phyloP scores from a whole-genome alignment of 208 protist genomes.

The Borovskyia barvae region DNA sequence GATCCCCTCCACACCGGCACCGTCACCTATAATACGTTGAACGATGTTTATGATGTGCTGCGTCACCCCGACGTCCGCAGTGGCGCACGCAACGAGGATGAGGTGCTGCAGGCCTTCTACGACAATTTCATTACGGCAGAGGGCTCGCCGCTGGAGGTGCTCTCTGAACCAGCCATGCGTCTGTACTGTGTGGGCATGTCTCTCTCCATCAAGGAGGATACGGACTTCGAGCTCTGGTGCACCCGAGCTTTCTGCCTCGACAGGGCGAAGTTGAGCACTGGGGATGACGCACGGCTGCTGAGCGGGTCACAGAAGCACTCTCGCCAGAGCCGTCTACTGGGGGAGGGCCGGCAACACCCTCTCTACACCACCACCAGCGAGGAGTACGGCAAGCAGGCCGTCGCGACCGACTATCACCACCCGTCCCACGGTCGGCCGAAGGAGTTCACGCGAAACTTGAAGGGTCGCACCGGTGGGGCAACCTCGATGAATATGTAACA shows the following conservation, averaged over 20 bases:
- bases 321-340: conserved; percentile 47
- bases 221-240: conserved; percentile 81
- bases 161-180: conserved; percentile 59
- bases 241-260: conserved; percentile 85
- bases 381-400: conserved; percentile 68
- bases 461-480: conserved; percentile 40
- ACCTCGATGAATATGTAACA: conserved; percentile 92
- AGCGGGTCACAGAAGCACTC: conserved; percentile 33
- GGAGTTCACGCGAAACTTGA: conserved; percentile 70
- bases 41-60: conserved; percentile 62
- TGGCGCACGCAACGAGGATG: conserved; percentile 33
- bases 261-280: conserved; percentile 44
- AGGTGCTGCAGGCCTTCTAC: conserved; percentile 52
- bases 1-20: conserved; percentile 46
- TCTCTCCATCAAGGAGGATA: conserved; percentile 40
- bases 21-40: conserved; percentile 41
- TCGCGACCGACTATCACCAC: conserved; percentile 11
- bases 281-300: conserved; percentile 27
- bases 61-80: conserved; percentile 70
- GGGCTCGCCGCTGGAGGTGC: conserved; percentile 25
- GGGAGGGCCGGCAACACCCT: conserved; percentile 46
- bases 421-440: conserved; percentile 52
- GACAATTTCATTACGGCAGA: conserved; percentile 35
- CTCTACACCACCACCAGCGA: conserved; percentile 68
- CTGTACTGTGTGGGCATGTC: conserved; percentile 75